Base-by-base conservation (phyloP, 495 filamentous ascomycete species). In the Poronia punctata region DNA sequence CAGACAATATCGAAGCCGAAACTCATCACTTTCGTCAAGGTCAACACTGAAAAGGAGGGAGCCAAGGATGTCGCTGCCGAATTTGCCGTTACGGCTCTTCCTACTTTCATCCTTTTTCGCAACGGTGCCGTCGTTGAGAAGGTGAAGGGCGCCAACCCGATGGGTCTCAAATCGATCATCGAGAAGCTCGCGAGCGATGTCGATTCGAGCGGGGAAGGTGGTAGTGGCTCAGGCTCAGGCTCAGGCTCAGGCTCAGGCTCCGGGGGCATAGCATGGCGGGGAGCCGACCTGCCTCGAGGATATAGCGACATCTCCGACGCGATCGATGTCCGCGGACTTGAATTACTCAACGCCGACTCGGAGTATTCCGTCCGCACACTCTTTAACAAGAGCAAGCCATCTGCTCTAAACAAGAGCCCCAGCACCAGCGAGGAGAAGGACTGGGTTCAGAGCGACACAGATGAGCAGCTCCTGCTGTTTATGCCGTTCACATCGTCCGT, bases 361-460 rank as follows among this genome's bases (percentile, higher is more conserved):
- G 71, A 73, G 38, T 89, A 83, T 2, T 62, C 61, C 29, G 80
- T 83, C 20, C 67, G 80, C 42, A 78, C 75, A n/a, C 65, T 97
- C 4, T 86, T 98, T 53, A 76, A 84, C 12, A 45, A 46, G 5
- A 70, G 57, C 26, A 83, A 84, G 61, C 92, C 92, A 10, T 63
- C 64, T 33, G 68, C 76, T 1, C 61, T 90, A 26, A 67, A 60
- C 9, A 83, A 83, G 50, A 74, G 76, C 26, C 85, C 83, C 60
- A 72, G 61, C 30, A 60, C 60, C 8, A 54, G 53, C 26, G 62
- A 53, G 11, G 59, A 28, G 11, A 77, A 78, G 37, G 92, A 98
- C 63, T 97, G 88, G 86, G 78, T 96, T n/a, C 87, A 97, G 71
- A 95, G 86, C 56, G 93, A 96, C 56, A 95, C 89, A n/a, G 92